Evolutionary conservation across 768 basidiomycete species (phyloP), one percentile per base, ranked within the genome.

Genomic region (Termitomyces bulborhizus): DNA sequence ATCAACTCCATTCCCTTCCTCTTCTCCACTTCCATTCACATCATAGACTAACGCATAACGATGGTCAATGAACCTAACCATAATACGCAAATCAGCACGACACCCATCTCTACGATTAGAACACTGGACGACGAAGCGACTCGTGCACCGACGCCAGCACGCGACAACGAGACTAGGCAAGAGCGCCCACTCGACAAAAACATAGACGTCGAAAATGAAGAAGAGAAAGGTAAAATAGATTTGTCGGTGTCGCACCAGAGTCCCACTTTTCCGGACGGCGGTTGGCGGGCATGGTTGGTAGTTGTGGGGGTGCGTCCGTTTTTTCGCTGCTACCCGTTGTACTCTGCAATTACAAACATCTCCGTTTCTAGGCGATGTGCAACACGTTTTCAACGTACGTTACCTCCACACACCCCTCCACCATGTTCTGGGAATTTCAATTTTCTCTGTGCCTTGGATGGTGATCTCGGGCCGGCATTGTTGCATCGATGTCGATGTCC

Each of bases 341-440:
- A 16, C 15, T n/a, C 16, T n/a, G 34, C 29, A 18, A 45, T 7
- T 13, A 24, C 36, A 15, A 26, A 46, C 18, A 3, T 4, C 21
- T n/a, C 24, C 18, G 9, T 32, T 9, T 32, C 7, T 21, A 77
- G 75, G 76, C 71, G 6, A 76, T 77, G 73, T 76, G 72, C 49
- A 76, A 71, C 53, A 71, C 75, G 6, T 77, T 76, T 56, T 67
- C 76, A 34, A 76, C 77, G 76, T 77, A 58, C 58, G 76, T 72
- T 18, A 16, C 31, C 7, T 46, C 26, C 18, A 40, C 39, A 39
- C 37, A 39, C 40, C 0, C 6, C 12, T 21, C 11, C 21, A 24
- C 42, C 6, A 6, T 43, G 42, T 24, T 13, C 12, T 43, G 24
- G 12, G 4, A 32, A 9, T 32, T 26, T 43, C 13, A 6, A 24